Conservation (phyloP, 768 basidiomycete genomes). For the Naganishia randhawae region DNA sequence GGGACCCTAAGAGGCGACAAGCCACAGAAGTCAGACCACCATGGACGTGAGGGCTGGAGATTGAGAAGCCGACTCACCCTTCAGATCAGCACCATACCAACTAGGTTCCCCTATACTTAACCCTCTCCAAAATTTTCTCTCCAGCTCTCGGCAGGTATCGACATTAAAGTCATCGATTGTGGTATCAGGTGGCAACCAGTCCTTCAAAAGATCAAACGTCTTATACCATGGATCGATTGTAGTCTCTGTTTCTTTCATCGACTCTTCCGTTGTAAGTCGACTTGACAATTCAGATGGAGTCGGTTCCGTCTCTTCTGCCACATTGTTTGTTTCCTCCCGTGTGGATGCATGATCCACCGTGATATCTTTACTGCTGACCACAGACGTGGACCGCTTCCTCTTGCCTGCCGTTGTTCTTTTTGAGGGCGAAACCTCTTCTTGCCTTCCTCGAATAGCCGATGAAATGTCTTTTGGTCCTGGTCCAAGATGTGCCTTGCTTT, state of each 20-base stretch:
- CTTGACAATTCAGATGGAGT: not conserved
- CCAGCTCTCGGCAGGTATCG: slow-evolving; percentile 81
- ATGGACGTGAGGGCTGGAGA: slow-evolving; percentile 30
- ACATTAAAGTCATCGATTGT: slow-evolving; percentile 72
- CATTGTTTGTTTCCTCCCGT: not conserved
- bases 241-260: slow-evolving; percentile 43
- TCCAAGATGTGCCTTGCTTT: slow-evolving; percentile 33
- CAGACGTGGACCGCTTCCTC: slow-evolving; percentile 12
- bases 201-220: slow-evolving; percentile 65
- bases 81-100: slow-evolving; percentile 96
- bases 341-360: not conserved
- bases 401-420: slow-evolving; percentile 26
- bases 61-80: slow-evolving; percentile 57
- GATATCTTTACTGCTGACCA: not conserved
- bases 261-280: not conserved
- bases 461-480: slow-evolving; percentile 41
- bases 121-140: slow-evolving; percentile 87
- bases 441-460: slow-evolving; percentile 8
- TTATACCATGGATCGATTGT: slow-evolving; percentile 57
- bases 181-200: slow-evolving; percentile 76
- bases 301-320: slow-evolving; percentile 10
- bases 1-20: slow-evolving; percentile 42
- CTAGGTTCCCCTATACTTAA: slow-evolving; percentile 82
- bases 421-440: not conserved
- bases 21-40: slow-evolving; percentile 44